A percentile compares a stretch with the other conserved stretches of the same genome.
phyloP scores from a whole-genome alignment of 345 rosid genomes.

The Iberis pinnata region DNA sequence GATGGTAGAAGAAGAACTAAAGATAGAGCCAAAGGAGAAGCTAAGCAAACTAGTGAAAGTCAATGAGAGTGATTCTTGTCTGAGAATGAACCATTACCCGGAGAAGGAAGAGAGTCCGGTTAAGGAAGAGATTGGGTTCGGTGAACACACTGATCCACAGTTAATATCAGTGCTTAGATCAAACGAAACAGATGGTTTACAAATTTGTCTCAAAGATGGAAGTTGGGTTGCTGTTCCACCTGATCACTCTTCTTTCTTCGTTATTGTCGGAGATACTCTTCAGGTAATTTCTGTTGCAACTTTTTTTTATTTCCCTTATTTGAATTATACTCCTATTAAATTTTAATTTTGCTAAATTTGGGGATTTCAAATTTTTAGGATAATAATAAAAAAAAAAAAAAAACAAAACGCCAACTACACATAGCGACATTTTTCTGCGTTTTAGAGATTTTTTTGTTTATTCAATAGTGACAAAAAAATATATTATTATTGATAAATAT shows the following conservation, averaged over 20 bases:
- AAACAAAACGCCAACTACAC: too few relatives aligned
- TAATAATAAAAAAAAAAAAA: too few relatives aligned
- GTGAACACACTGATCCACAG: slow-evolving; percentile 93
- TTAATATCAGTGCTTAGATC: slow-evolving; percentile 73
- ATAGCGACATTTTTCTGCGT: too few relatives aligned
- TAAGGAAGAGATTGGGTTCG: slow-evolving; percentile 56
- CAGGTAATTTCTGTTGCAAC: slow-evolving; percentile 35
- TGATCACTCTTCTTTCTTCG: slow-evolving; percentile 62
- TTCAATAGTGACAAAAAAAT: too few relatives aligned
- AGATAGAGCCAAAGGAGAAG: slow-evolving; percentile 43
- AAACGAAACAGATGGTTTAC: slow-evolving; percentile 79
- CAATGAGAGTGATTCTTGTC: slow-evolving; percentile 64
- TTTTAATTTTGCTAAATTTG: too few relatives aligned
- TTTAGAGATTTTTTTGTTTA: too few relatives aligned
- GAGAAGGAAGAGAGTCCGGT: slow-evolving; percentile 42
- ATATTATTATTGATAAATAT: too few relatives aligned
- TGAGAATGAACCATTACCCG: slow-evolving; percentile 86
- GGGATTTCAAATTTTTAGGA: too few relatives aligned
- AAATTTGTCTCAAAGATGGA: slow-evolving; percentile 56
- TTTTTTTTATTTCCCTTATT: too few relatives aligned
- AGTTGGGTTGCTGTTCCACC: slow-evolving; percentile 77
- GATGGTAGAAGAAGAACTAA: slow-evolving; percentile 60
- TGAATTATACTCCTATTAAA: too few relatives aligned
- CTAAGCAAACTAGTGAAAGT: slow-evolving; percentile 67
- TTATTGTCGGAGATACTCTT: slow-evolving; percentile 78